Evolutionary conservation across 2,329 filamentous ascomycete genomes (phyloP), one percentile per base, ranked within the genome.

Genomic region (Grosmannia clavigera): DNA sequence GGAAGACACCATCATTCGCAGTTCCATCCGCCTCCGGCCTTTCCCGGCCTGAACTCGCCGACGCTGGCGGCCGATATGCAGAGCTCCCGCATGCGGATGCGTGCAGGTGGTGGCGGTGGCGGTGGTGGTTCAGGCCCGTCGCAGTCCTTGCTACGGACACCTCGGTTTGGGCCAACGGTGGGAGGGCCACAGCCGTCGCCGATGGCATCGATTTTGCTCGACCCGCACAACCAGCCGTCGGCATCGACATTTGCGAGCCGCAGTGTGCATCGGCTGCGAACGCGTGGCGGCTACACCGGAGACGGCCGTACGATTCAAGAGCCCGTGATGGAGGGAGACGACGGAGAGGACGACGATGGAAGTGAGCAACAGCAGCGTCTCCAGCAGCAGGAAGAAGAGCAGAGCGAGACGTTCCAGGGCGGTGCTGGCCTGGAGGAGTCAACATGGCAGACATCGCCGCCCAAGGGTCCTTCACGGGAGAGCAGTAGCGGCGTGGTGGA

Each of bases 11-110:
- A 92, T 69, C 83, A 91, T 61, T 86, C 86, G 29, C 79, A 80
- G 51, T 92, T 92, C 70, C 83, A 92, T 62, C 87, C 86, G 29
- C 88, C 89, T 1, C 88, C 89, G 5, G 76, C 81, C 0, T 89
- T 92, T 68, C 87, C 90, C 1, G 85, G 84, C 3, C 76, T 90
- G 10, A 84, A 83, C 69, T 87, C 81, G 40, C 84, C 81, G 27
- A 82, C 75, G 2, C 70, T 81, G 59, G 81, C 75, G 14, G 76
- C 78, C 27, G 83, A 85, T 51, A 76, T 83, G 74, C 77, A 79
- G 43, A 69, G 70, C 35, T 83, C 82, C 1, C 75, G 77, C 58
- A 69, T 77, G 46, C 74, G 74, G 62, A 77, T 70, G 62, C 73
- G 76, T 51, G 43, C 16, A n/a, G 43, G 16, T 19, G 73, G 70